Percentiles rank a stretch among this genome's conserved stretches.
Evolutionary conservation across 169 alveolate species (phyloP).

Genomic region (Babesia ovis): DNA sequence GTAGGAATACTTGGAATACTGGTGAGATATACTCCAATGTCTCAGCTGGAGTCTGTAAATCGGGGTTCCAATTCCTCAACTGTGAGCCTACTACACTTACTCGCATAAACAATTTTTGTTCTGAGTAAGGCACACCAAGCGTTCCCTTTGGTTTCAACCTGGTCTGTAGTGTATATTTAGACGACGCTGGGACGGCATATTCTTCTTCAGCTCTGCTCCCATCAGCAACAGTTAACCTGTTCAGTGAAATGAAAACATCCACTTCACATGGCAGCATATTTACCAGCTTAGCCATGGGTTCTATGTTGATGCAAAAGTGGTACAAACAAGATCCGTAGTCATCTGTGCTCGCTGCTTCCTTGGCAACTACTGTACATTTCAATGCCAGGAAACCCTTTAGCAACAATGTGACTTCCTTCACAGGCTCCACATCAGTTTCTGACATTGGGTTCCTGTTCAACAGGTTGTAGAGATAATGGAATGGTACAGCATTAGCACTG

Average conservation of each 20-base stretch:
- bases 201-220: not conserved
- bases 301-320: slow-evolving; percentile 37
- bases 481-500: slow-evolving; percentile 7
- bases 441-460: slow-evolving; percentile 7
- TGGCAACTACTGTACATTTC: slow-evolving; percentile 20
- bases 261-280: slow-evolving; percentile 61
- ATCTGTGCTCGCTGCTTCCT: slow-evolving; percentile 29
- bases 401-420: slow-evolving; percentile 8
- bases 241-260: not conserved
- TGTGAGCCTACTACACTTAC: slow-evolving; percentile 35
- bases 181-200: not conserved
- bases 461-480: slow-evolving; percentile 32
- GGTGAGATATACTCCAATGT: slow-evolving; percentile 25
- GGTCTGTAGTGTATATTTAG: slow-evolving; percentile 7
- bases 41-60: not conserved
- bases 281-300: slow-evolving; percentile 47
- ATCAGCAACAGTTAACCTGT: not conserved
- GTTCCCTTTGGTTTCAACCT: slow-evolving; percentile 33
- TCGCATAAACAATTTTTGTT: slow-evolving; percentile 44
- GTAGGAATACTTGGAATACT: slow-evolving; percentile 13
- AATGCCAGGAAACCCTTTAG: slow-evolving; percentile 24
- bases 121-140: slow-evolving; percentile 53
- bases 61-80: slow-evolving; percentile 1
- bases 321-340: slow-evolving; percentile 34
- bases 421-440: not conserved